These are phyloP conservation scores for Solanum paucissectum DNA, from an alignment of 257 asterid genomes.

Conservation along the genomic window DNA sequence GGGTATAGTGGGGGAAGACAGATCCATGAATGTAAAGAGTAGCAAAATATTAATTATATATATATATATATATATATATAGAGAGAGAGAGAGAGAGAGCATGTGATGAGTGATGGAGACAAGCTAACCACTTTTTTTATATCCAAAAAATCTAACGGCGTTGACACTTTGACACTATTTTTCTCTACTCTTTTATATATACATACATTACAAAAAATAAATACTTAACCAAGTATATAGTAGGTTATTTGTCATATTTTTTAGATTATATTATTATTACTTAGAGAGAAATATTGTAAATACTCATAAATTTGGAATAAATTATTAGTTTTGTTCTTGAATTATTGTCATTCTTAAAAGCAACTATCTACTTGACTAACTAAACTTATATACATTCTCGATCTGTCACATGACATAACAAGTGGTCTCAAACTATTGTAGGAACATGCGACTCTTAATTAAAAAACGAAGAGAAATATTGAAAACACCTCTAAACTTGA, in stretches of 20 bases:
- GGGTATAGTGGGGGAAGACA: not conserved
- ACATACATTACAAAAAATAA: no score
- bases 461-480: no score
- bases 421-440: not conserved
- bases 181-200: not conserved
- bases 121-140: not conserved
- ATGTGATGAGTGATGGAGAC: slow-evolving; percentile 2
- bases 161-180: not conserved
- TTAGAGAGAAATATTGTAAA: not conserved
- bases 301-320: no score
- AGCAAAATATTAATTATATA: not conserved
- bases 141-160: slow-evolving; percentile 1
- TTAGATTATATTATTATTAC: no score
- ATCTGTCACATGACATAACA: no score
- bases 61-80: not conserved
- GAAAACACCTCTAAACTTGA: no score
- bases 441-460: no score
- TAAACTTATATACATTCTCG: no score
- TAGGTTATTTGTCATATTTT: no score
- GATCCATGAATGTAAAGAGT: not conserved
- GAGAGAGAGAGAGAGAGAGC: not conserved
- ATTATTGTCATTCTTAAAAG: not conserved
- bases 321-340: no score
- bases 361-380: not conserved
- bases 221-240: not conserved